Evolutionary conservation across 2,329 filamentous ascomycete species (phyloP).

Genomic region (Scorias spongiosa): DNA sequence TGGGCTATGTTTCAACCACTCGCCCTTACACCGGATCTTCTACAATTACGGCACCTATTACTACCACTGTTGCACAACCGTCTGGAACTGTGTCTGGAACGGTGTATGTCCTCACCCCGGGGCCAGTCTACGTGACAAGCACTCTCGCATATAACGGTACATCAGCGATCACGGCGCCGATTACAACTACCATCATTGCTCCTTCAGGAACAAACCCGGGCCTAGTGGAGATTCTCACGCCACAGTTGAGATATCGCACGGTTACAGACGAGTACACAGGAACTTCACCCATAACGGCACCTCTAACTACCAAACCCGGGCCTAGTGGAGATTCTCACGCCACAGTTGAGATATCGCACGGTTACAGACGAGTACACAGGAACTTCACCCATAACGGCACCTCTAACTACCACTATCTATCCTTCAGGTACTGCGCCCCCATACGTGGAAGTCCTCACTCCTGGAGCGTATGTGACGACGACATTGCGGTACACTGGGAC

Average conservation of each 20-base stretch:
- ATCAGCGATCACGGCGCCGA: no score
- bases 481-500: not conserved
- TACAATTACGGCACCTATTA: slow-evolving; percentile 1
- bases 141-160: not conserved
- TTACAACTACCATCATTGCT: slow-evolving; percentile 1
- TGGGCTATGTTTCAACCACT: slow-evolving; percentile 1
- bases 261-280: not conserved
- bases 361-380: not conserved
- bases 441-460: not conserved
- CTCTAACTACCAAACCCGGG: slow-evolving; percentile 1
- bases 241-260: not conserved
- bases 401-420: slow-evolving; percentile 1
- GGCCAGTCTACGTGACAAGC: slow-evolving; percentile 1
- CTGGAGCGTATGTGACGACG: not conserved
- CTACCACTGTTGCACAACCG: slow-evolving; percentile 1
- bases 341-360: not conserved
- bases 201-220: slow-evolving; percentile 1
- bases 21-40: slow-evolving; percentile 1
- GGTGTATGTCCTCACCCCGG: slow-evolving; percentile 1
- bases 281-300: not conserved
- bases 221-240: not conserved
- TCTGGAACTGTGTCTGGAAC: slow-evolving; percentile 1
- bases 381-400: not conserved
- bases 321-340: not conserved
- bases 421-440: slow-evolving; percentile 2